Conservation (phyloP, 1,284 basidiomycete species). For the Cystobasidium pallidum region DNA sequence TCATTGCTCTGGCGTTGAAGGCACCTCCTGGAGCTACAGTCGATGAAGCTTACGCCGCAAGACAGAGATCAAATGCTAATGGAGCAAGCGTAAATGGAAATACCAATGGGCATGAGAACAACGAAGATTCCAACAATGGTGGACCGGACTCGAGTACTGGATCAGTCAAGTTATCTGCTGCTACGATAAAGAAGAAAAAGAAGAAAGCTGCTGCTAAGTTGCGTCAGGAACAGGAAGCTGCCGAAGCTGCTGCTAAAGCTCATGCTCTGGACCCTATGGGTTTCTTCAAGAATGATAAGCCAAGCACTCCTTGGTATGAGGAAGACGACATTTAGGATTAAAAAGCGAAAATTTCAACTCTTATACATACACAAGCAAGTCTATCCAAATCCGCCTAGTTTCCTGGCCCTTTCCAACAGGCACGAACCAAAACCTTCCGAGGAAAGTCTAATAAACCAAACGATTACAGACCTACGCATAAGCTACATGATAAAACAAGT, state of each 20-base stretch:
- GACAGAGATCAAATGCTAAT: background rate
- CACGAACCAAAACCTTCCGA: too few species aligned
- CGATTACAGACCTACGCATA: too few species aligned
- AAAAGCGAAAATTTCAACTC: background rate
- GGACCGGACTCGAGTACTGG: background rate
- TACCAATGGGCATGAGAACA: background rate
- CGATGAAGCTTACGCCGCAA: slow-evolving; percentile 23
- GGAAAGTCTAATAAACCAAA: too few species aligned
- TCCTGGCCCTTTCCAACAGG: too few species aligned
- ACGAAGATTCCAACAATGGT: background rate
- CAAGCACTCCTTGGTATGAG: slow-evolving; percentile 24
- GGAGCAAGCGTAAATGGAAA: background rate
- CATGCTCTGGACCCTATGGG: slow-evolving; percentile 32
- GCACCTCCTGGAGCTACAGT: slow-evolving; percentile 29
- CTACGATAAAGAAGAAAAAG: slow-evolving; percentile 32
- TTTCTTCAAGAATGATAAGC: slow-evolving; percentile 30
- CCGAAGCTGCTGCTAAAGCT: slow-evolving; percentile 23
- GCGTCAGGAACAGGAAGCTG: slow-evolving; percentile 17
- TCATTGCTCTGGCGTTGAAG: slow-evolving; percentile 21
- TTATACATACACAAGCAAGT: too few species aligned
- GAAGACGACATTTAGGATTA: slow-evolving; percentile 16
- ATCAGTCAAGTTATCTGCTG: slow-evolving; percentile 19
- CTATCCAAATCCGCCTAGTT: too few species aligned
- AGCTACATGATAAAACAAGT: too few species aligned
- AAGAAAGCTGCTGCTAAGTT: slow-evolving; percentile 21